A percentile compares a stretch with the other conserved stretches of the same genome.
Evolutionary conservation across 768 basidiomycete genomes (phyloP).

Genomic region (Boletus insuetus): DNA sequence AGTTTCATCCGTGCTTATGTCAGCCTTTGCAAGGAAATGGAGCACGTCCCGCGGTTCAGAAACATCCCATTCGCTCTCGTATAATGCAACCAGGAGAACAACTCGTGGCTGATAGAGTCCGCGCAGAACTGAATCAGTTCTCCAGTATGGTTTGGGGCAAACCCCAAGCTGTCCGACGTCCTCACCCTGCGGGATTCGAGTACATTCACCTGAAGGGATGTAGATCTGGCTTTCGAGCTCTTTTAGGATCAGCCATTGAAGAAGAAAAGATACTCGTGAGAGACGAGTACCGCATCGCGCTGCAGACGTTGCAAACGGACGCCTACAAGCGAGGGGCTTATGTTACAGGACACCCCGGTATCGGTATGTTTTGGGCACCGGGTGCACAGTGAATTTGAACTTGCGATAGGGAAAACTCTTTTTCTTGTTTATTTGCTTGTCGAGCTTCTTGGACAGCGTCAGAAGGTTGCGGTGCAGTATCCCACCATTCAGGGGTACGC

Average conservation of each 20-base stretch:
- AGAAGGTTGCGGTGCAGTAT: not conserved
- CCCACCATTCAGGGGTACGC: not conserved
- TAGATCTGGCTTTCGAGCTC: not conserved
- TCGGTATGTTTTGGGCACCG: no score
- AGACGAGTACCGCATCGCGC: not conserved
- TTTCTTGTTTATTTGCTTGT: not conserved
- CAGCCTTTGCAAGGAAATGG: no score
- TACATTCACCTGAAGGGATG: not conserved
- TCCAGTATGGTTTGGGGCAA: not conserved
- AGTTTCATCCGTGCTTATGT: no score
- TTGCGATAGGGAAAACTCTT: not conserved
- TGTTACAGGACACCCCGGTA: constrained; percentile 7
- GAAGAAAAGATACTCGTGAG: constrained; percentile 2
- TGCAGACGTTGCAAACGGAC: not conserved
- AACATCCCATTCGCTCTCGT: no score
- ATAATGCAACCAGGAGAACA: no score
- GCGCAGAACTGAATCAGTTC: no score
- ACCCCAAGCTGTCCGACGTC: not conserved
- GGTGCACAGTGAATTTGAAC: no score
- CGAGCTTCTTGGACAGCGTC: not conserved
- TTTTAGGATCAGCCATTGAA: not conserved
- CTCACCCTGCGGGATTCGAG: not conserved
- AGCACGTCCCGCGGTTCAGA: no score
- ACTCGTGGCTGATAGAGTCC: no score
- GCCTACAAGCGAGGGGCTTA: not conserved